Conservation (phyloP, 768 basidiomycete genomes). For the Tulasnella calospora region DNA sequence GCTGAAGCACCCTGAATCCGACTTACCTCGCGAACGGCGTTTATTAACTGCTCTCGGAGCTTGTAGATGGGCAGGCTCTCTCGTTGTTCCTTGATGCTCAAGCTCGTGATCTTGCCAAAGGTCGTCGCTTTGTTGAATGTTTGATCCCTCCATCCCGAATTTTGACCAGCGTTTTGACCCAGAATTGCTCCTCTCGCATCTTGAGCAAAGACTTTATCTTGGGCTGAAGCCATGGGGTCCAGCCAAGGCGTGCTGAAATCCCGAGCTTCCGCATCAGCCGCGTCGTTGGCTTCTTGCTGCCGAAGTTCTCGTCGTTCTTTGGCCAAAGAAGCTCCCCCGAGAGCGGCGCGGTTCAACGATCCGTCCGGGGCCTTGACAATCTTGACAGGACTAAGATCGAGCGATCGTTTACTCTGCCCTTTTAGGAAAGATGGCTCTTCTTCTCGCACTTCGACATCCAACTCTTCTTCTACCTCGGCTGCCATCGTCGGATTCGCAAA, state of each 20-base stretch:
- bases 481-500: conserved; percentile 68
- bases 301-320: conserved; percentile 93
- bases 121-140: conserved; percentile 94
- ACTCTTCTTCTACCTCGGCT: conserved; percentile 89
- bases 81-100: conserved; percentile 92
- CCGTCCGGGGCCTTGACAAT: conserved; percentile 99
- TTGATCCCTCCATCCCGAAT: conserved; percentile 86
- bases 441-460: conserved; percentile 95
- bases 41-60: conserved; percentile 79
- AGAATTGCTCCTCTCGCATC: conserved; percentile 78
- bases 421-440: conserved; percentile 94
- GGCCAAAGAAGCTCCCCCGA: conserved; percentile 87
- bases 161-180: conserved; percentile 76
- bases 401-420: conserved; percentile 91
- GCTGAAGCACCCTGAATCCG: neutral
- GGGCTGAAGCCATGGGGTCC: conserved; percentile 90
- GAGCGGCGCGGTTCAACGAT: conserved; percentile 89
- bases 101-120: conserved; percentile 83
- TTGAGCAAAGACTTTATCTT: conserved; percentile 86
- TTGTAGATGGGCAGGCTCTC: conserved; percentile 91
- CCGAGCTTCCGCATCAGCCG: conserved; percentile 87
- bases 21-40: conserved; percentile 84
- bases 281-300: conserved; percentile 90
- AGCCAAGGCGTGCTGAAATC: conserved; percentile 97
- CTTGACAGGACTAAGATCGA: conserved; percentile 95